Conservation (phyloP, 495 filamentous ascomycete genomes). For the Penicillium coprophilum region DNA sequence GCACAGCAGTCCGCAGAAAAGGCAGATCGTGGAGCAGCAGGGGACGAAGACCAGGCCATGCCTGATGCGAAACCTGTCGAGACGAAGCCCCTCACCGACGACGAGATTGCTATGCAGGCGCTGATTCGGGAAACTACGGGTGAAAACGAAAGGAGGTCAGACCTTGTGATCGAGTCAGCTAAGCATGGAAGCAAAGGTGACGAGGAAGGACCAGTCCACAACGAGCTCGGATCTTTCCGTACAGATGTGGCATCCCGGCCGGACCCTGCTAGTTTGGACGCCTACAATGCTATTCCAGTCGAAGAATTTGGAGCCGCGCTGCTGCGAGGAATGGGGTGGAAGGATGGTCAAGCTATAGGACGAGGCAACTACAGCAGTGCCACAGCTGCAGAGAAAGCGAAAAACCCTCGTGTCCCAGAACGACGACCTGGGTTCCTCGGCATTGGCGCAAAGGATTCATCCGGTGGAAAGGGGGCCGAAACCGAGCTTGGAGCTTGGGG, state of each 20-base stretch:
- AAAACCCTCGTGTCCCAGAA: constrained; percentile 50
- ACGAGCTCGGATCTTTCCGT: constrained; percentile 70
- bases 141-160: constrained; percentile 49
- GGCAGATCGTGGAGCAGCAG: constrained; percentile 18
- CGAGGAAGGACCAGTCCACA: constrained; percentile 29
- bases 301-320: constrained; percentile 91
- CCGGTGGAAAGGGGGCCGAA: constrained; percentile 63
- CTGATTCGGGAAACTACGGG: constrained; percentile 61
- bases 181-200: background rate
- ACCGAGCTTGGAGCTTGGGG: constrained; percentile 77
- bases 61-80: constrained; percentile 26
- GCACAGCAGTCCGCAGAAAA: constrained; percentile 27
- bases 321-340: constrained; percentile 91
- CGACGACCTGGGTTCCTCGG: constrained; percentile 78
- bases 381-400: constrained; percentile 29
- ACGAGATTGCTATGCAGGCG: constrained; percentile 78
- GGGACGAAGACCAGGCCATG: constrained; percentile 33
- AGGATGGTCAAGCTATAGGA: constrained; percentile 73
- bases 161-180: constrained; percentile 58
- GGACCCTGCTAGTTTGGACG: constrained; percentile 71
- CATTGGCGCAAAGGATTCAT: constrained; percentile 69
- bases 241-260: constrained; percentile 69
- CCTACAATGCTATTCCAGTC: constrained; percentile 85
- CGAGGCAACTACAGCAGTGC: constrained; percentile 49
- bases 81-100: constrained; percentile 53